Base-by-base conservation (phyloP, 805 yeast genomes). In the Cyberlindnera saturnus region DNA sequence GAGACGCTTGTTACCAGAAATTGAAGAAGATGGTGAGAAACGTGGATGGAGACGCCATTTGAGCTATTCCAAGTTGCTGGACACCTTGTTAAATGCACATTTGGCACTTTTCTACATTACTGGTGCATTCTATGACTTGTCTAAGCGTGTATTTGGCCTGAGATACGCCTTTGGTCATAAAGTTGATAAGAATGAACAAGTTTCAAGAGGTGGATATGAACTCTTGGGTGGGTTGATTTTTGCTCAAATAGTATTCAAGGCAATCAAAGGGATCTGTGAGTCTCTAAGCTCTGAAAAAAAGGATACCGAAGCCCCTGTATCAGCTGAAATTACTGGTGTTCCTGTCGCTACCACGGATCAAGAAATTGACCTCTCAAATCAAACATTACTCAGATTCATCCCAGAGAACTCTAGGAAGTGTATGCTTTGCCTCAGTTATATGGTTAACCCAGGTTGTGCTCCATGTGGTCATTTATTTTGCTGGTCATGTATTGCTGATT, bases 391-490 rank as follows among this genome's bases (percentile, higher is more conserved):
- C 40, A 81, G 86, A 5, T 90, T 78, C 57, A 77, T 91, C 9
- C 84, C 90, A 0, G 80, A 72, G 44, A 62, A 66, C 20, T 80
- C 95, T 1, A 71, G 97, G 41, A 71, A 74, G 34, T 91, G 99
- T 59, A 83, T 89, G 74, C 70, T 93, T 17, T 91, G 99, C 60
- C 70, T 91, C 19, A 81, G 85, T 8, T 70, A 74, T 14, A 86
- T 91, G 93, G 70, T 65, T 1, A 77, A 86, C 48, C 98, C 99
- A 5, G 70, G 96, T 1, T 77, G 86, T 47, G 88, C 96, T 0
- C 76, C 81, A 5, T 91, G 99, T 64, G 99, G 98, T 0, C 99
- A 91, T 61, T 45, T 87, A 14, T 91, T 86, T 61, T 91, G 99
- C 64, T 91, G 98, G 97, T 71, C 69, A 6, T 91, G 98, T 60